Base-by-base conservation (phyloP, 352 stramenopile genomes). In the Phytophthora melonis region DNA sequence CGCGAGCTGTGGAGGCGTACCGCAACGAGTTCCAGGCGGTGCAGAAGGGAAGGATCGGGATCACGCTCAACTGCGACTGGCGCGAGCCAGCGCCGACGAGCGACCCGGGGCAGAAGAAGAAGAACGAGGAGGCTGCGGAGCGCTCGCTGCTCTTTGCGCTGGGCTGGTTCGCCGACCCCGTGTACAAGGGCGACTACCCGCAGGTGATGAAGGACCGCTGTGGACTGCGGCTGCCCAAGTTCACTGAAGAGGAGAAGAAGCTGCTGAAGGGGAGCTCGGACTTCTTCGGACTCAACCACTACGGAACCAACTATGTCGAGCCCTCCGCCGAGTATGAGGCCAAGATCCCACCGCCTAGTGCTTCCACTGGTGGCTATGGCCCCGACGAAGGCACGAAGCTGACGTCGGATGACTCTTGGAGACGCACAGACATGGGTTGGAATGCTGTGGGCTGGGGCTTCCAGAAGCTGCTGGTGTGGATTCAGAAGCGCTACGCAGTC, bases 221-320 rank as follows among this genome's bases (percentile, higher is more conserved):
- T 23, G 91, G 93, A 30, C 68, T 84, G n/a, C 84, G 94, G 11
- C 75, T 99, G 30, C 96, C 96, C 6, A 64, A 67, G 34, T 99
- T 99, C 71, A 98, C 95, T 9, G 73, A 86, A 43, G 78, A 95
- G 18, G 87, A 98, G 68, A 86, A 90, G 59, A 81, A 83, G 25
- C 56, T 93, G 23, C 61, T 99, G 16, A 87, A 89, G 52, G 88
- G 86, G 9, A 97, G 88, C 58, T 86, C 71, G 34, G 97, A 99
- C 70, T 99, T 98, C 76, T 93, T 99, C 41, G 96, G 94, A 2
- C 76, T 99, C 1, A 99, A 99, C 80, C 93, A 98, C 77, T 99
- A 99, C 80, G 89, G 86, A 34, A 89, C 87, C 18, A 75, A 66
- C 62, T 90, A 88, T 59, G 47, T 55, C 5, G 82, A 77, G 68